phyloP scores from a whole-genome alignment of 192 early-diverging fungal genomes.

The Jimgerdemannia flammicorona region DNA sequence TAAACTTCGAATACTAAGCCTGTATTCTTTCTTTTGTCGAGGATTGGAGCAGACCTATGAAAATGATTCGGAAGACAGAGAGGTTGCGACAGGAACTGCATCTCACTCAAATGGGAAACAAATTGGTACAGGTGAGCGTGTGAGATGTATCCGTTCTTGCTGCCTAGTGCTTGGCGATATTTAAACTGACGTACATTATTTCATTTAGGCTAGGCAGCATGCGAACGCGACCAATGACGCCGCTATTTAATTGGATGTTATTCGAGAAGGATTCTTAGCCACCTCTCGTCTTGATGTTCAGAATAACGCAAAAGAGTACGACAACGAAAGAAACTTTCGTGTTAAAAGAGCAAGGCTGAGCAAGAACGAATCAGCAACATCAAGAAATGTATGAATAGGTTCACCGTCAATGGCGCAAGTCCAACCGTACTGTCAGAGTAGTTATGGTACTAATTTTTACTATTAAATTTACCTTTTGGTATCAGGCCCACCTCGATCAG shows the following conservation, averaged over 20 bases:
- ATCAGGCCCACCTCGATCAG: not conserved
- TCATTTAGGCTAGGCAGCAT: not conserved
- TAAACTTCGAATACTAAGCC: not conserved
- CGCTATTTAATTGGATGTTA: not conserved
- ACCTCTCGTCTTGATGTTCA: not conserved
- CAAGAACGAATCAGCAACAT: not conserved
- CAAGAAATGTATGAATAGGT: not conserved
- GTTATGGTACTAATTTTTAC: not conserved
- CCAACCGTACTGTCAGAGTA: not conserved
- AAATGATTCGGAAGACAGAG: not conserved
- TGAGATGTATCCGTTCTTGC: not conserved
- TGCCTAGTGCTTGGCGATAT: not conserved
- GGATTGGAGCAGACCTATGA: not conserved
- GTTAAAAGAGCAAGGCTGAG: not conserved
- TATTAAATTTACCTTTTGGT: slow-evolving; percentile 1
- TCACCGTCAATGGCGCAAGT: not conserved
- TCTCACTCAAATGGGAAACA: not conserved
- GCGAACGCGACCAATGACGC: not conserved
- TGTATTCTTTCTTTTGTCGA: not conserved
- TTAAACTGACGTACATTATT: not conserved
- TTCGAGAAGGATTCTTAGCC: not conserved
- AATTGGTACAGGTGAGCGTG: not conserved
- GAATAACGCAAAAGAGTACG: not conserved
- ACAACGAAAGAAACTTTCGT: not conserved
- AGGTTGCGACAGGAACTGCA: not conserved